Evolutionary conservation across 306 rosid genomes (phyloP).

Genomic region (Dryas drummondii): DNA sequence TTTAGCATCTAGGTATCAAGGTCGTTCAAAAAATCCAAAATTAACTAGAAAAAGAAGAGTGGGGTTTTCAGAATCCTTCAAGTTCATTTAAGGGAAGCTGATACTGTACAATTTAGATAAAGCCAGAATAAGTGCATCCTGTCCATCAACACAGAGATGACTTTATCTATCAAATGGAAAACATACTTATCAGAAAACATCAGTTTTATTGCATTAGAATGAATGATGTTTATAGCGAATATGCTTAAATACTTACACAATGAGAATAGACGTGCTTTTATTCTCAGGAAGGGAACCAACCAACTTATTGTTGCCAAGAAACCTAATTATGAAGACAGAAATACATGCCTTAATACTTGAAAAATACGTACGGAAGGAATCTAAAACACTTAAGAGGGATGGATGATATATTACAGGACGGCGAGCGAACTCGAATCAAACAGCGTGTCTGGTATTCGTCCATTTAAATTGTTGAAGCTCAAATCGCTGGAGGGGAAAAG

Average conservation of each 20-base stretch:
- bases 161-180: neutral
- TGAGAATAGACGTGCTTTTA: conserved; percentile 44
- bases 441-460: no score
- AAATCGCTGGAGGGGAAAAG: no score
- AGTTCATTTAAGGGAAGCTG: neutral
- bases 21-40: neutral
- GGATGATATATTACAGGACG: no score
- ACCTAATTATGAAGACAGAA: no score
- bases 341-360: no score
- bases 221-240: neutral
- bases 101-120: neutral
- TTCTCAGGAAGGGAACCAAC: conserved; percentile 59
- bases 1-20: neutral
- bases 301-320: conserved; percentile 79
- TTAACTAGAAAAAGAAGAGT: neutral
- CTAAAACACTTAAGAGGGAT: no score
- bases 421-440: no score
- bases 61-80: neutral
- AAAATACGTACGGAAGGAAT: no score
- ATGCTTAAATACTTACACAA: conserved; percentile 47
- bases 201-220: neutral
- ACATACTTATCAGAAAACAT: conserved; percentile 3
- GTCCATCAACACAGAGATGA: neutral
- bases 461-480: no score
- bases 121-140: neutral